Evolutionary conservation across 768 basidiomycete genomes (phyloP), one percentile per base, ranked within the genome.

Genomic region (Rhodotorula kratochvilovae): DNA sequence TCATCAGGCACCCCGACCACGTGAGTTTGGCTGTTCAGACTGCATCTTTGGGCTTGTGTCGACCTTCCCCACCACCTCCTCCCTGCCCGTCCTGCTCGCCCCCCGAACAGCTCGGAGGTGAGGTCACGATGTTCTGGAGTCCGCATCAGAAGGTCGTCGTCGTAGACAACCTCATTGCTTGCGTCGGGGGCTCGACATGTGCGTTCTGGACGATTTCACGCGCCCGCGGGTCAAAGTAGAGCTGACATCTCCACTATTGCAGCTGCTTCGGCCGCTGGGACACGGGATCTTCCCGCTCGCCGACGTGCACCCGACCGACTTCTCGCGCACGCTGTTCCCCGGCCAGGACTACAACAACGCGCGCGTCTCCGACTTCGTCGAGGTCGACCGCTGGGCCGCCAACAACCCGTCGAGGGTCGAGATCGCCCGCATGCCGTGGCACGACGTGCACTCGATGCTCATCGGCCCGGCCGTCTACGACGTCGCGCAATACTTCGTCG

Each of bases 301-400:
- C 7, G 95, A 99, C 77, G 90, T 87, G 5, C 93, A 97, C 78
- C 92, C 92, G 0, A 91, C 91, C 4, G 84, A 93, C 76, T 92
- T 93, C 78, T 77, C 80, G 56, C 84, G 84, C 63, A 91, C 90
- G 2, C 83, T 98, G 36, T 98, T 95, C 83, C 91, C 95, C 0
- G 95, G 95, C 15, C 82, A 96, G 80, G 93, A 94, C 78, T 95
- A 89, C 81, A 94, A 96, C 79, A 91, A 98, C 69, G 91, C 92
- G 2, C 86, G 60, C 42, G 31, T 58, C 68, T 35, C 60, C 80
- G 92, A 95, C 78, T 93, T 94, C 82, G 85, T 92, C 78, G 83
- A 79, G 17, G 95, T 97, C 1, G 83, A 85, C 67, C 84, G 91
- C 3, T 77, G 77, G 70, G 74, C 67, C 6, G 66, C 67, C 33